Conservation (phyloP, 257 asterid genomes). For the Nemophila menziesii region DNA sequence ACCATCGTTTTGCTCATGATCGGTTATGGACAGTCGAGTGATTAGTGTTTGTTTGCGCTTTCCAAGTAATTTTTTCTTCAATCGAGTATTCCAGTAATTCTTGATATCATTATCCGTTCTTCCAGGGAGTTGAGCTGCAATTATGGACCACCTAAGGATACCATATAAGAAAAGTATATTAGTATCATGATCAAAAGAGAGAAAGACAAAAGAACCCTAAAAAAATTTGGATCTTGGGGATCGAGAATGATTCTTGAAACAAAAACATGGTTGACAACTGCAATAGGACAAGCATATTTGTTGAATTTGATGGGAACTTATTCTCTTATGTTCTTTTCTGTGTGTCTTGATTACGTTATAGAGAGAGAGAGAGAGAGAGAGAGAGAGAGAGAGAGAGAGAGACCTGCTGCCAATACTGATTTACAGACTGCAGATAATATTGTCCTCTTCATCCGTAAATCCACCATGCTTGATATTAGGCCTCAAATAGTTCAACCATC, state of each 20-base stretch:
- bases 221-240: background rate
- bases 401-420: conserved; percentile 99
- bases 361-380: background rate
- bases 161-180: background rate
- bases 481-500: conserved; percentile 88
- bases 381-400: conserved; percentile 5
- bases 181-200: background rate
- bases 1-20: conserved; percentile 19
- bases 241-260: conserved; percentile 10
- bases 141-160: conserved; percentile 68
- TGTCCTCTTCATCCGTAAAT: conserved; percentile 96
- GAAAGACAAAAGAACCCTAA: background rate
- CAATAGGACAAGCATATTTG: conserved; percentile 48
- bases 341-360: background rate
- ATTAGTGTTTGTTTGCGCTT: conserved; percentile 44
- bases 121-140: conserved; percentile 94
- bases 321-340: conserved; percentile 1
- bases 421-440: conserved; percentile 84
- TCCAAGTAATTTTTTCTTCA: conserved; percentile 79
- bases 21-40: conserved; percentile 22
- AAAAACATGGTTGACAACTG: conserved; percentile 37
- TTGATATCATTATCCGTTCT: conserved; percentile 92
- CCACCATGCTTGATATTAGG: conserved; percentile 93
- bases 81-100: conserved; percentile 83
- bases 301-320: conserved; percentile 12